A percentile compares a stretch with the other conserved stretches of the same genome.
Evolutionary conservation across 2,329 filamentous ascomycete genomes (phyloP).

Genomic region (Penicillium sp.): DNA sequence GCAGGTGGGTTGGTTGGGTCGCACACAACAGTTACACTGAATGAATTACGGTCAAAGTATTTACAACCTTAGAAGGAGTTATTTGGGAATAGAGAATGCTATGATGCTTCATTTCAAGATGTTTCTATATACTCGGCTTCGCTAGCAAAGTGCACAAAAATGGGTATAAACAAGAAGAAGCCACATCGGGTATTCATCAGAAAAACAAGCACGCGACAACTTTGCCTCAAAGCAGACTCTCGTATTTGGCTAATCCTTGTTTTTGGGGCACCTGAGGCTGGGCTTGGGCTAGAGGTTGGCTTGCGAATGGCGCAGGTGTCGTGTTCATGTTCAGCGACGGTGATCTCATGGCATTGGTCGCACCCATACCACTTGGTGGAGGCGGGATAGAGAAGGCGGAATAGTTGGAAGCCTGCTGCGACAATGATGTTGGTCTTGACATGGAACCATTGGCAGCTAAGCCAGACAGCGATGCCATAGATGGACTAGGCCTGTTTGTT

Average conservation of each 20-base stretch:
- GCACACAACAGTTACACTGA: neutral
- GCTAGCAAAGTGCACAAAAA: constrained; percentile 16
- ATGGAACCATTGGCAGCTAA: constrained; percentile 31
- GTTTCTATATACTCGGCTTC: constrained; percentile 15
- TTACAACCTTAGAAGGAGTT: neutral
- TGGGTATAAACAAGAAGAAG: constrained; percentile 13
- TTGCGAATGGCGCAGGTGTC: constrained; percentile 33
- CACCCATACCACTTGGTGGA: constrained; percentile 37
- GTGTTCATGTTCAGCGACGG: constrained; percentile 25
- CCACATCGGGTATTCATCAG: constrained; percentile 18
- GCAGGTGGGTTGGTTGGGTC: neutral
- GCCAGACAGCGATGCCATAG: constrained; percentile 36
- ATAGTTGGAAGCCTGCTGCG: constrained; percentile 38
- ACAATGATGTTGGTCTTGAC: constrained; percentile 18
- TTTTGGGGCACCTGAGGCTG: constrained; percentile 39
- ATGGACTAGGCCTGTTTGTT: constrained; percentile 24
- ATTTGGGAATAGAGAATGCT: neutral
- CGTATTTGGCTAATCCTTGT: constrained; percentile 61
- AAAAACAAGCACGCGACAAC: constrained; percentile 14
- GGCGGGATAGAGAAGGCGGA: constrained; percentile 51
- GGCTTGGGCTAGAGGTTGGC: constrained; percentile 28
- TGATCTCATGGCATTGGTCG: constrained; percentile 31
- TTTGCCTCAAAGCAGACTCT: constrained; percentile 57
- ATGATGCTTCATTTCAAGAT: neutral
- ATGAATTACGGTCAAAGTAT: neutral